Conservation (phyloP, 352 stramenopile species). For the Thraustochytrium sp. region DNA sequence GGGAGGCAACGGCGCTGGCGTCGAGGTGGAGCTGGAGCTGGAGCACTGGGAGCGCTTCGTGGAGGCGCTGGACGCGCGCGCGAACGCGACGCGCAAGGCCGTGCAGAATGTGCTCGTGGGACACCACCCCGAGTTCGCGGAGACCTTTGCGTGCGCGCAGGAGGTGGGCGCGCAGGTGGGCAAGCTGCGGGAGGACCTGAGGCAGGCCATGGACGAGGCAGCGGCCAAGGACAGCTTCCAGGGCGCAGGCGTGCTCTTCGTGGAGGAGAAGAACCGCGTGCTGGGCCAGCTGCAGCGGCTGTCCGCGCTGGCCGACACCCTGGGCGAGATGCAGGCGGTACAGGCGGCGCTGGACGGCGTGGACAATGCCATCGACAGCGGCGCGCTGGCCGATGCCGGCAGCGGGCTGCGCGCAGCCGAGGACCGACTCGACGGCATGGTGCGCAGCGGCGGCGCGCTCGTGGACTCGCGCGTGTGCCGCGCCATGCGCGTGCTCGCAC, state of each 20-base stretch:
- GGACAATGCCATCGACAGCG: not conserved
- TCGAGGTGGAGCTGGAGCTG: not conserved
- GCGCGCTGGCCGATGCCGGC: not conserved
- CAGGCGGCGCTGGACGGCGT: not conserved
- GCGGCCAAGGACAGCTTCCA: not conserved
- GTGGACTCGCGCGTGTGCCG: not conserved
- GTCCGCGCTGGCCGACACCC: not conserved
- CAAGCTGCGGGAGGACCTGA: constrained; percentile 23
- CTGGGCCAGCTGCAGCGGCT: not conserved
- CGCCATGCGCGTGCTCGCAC: not conserved
- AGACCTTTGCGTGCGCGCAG: constrained; percentile 29
- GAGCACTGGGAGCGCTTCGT: constrained; percentile 20
- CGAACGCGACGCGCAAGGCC: not conserved
- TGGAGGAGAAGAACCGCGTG: constrained; percentile 12
- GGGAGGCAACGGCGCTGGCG: not conserved
- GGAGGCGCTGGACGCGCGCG: constrained; percentile 5
- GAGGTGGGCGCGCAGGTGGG: not conserved
- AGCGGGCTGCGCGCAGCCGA: not conserved
- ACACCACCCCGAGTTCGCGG: constrained; percentile 20
- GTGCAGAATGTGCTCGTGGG: constrained; percentile 22
- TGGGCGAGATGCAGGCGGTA: constrained; percentile 7
- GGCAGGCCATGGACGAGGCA: not conserved
- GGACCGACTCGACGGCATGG: not conserved
- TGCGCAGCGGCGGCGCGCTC: not conserved
- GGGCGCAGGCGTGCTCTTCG: not conserved